Conservation (phyloP, 176 grass and related monocot genomes). For the Eremochloa ophiuroides region DNA sequence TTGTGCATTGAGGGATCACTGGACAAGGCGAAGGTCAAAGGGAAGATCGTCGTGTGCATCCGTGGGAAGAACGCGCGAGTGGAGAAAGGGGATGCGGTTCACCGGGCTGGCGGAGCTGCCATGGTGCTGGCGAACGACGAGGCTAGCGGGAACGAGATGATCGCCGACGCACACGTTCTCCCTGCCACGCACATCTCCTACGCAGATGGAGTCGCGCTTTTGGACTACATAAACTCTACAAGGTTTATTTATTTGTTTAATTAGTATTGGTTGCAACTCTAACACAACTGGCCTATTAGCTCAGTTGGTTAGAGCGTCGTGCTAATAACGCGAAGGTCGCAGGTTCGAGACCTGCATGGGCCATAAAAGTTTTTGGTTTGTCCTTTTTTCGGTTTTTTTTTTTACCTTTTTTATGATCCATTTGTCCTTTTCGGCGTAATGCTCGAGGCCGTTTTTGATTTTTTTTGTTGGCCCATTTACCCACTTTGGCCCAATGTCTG, state of each 20-base stretch:
- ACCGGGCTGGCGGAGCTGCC: slow-evolving; percentile 46
- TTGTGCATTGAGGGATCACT: slow-evolving; percentile 51
- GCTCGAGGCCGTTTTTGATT: too few relatives aligned
- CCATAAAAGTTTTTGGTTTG: too few relatives aligned
- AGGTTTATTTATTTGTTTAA: background rate
- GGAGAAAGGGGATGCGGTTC: slow-evolving; percentile 71
- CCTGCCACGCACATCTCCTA: slow-evolving; percentile 85
- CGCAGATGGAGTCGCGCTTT: slow-evolving; percentile 34
- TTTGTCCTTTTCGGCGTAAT: background rate
- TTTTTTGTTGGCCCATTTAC: background rate
- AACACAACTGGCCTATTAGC: slow-evolving; percentile 22
- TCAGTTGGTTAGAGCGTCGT: slow-evolving; percentile 88
- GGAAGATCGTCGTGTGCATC: slow-evolving; percentile 79
- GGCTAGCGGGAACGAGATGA: slow-evolving; percentile 72
- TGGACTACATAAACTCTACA: slow-evolving; percentile 34
- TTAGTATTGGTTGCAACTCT: accelerated
- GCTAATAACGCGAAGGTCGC: slow-evolving; percentile 93
- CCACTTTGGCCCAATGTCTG: background rate
- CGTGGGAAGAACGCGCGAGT: slow-evolving; percentile 66
- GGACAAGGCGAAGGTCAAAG: slow-evolving; percentile 47
- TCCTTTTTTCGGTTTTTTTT: too few relatives aligned
- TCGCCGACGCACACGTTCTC: slow-evolving; percentile 87
- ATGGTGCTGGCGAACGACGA: slow-evolving; percentile 66
- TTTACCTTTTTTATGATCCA: background rate
- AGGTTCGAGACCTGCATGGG: slow-evolving; percentile 92